phyloP scores from a whole-genome alignment of 768 basidiomycete species.

The Xerocomus potaroensis region DNA sequence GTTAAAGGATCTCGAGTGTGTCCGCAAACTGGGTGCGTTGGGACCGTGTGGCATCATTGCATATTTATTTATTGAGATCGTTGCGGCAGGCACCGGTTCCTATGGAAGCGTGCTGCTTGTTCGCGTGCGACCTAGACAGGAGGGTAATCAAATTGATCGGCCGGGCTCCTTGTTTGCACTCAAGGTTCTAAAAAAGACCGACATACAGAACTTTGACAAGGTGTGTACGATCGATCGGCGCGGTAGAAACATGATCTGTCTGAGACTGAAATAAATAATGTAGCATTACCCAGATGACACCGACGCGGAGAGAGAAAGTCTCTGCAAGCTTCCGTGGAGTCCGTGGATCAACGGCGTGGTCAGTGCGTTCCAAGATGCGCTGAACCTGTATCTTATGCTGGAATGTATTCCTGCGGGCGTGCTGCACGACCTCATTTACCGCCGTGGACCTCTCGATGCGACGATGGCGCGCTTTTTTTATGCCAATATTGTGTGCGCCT shows the following conservation, averaged over 20 bases:
- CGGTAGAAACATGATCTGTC: not conserved
- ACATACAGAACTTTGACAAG: conserved; percentile 30
- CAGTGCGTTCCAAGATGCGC: conserved; percentile 41
- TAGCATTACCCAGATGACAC: conserved; percentile 30
- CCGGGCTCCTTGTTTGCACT: conserved; percentile 42
- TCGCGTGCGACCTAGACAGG: conserved; percentile 28
- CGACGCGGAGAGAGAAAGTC: conserved; percentile 39
- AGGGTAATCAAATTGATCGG: conserved; percentile 30
- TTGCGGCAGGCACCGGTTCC: conserved; percentile 36
- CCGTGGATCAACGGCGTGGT: conserved; percentile 49
- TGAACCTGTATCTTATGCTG: conserved; percentile 47
- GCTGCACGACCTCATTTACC: conserved; percentile 36
- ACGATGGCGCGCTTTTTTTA: conserved; percentile 46
- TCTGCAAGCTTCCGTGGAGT: conserved; percentile 46
- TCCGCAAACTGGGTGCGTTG: conserved; percentile 36
- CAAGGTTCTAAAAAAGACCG: conserved; percentile 39
- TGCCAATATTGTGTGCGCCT: conserved; percentile 47
- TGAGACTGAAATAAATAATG: not conserved
- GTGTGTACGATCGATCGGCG: conserved; percentile 15
- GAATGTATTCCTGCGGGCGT: conserved; percentile 48
- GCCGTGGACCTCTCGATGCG: conserved; percentile 30
- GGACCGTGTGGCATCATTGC: not conserved
- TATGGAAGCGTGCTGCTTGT: conserved; percentile 43
- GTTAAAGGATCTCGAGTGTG: conserved; percentile 40
- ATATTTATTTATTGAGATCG: conserved; percentile 5